Percentiles rank a stretch among this genome's conserved stretches.
phyloP scores from a whole-genome alignment of 1,139 yeast species.

The Meyerozyma sp. region DNA sequence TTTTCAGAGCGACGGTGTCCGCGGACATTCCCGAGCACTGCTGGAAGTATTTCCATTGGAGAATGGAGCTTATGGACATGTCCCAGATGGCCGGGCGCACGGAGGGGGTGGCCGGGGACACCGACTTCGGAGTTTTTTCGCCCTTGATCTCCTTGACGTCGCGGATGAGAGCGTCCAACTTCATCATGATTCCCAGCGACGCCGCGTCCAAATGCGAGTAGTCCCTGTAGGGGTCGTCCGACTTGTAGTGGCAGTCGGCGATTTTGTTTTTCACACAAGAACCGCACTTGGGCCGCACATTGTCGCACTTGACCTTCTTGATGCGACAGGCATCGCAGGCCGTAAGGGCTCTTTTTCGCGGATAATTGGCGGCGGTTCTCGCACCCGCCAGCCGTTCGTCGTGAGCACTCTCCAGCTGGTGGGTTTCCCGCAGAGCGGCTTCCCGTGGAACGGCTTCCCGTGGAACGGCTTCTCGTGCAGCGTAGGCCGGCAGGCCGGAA shows the following conservation, averaged over 20 bases:
- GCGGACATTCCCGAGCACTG: conserved; percentile 13
- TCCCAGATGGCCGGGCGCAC: conserved; percentile 26
- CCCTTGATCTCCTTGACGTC: conserved; percentile 15
- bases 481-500: too few species aligned
- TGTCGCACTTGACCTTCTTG: conserved; percentile 49
- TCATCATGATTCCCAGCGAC: conserved; percentile 20
- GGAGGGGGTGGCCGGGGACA: neutral
- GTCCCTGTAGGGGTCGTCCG: conserved; percentile 24
- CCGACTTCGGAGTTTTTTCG: neutral
- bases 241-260: conserved; percentile 26
- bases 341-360: conserved; percentile 37
- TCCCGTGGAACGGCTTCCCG: too few species aligned
- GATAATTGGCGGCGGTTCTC: conserved; percentile 2
- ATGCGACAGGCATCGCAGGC: conserved; percentile 46
- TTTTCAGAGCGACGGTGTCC: conserved; percentile 8
- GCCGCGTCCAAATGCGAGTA: conserved; percentile 21
- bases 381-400: neutral
- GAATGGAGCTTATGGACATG: conserved; percentile 30
- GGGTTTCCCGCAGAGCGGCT: too few species aligned
- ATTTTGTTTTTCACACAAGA: conserved; percentile 38
- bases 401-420: neutral
- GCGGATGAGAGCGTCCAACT: conserved; percentile 26
- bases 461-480: too few species aligned
- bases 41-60: conserved; percentile 30
- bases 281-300: conserved; percentile 45